These are phyloP conservation scores for Selenicereus undatus DNA, from an alignment of 148 eudicot species.

Conservation along the genomic window DNA sequence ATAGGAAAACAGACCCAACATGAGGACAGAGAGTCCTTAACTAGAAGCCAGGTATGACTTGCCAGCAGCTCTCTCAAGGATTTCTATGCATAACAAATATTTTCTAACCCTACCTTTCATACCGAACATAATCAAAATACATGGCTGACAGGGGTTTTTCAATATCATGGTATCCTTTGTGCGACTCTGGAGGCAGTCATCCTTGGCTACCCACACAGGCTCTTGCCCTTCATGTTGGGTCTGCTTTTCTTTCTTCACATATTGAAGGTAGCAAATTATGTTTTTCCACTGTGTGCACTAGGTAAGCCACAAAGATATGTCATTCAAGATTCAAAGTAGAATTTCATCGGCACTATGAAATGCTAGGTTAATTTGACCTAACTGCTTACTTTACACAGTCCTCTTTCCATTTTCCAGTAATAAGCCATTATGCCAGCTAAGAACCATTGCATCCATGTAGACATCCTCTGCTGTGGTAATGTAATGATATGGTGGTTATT, in stretches of 20 bases:
- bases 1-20: conserved; percentile 21
- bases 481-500: too few relatives aligned
- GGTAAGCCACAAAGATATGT: not conserved
- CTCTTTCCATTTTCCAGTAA: too few relatives aligned
- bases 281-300: not conserved
- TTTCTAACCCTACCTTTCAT: too few relatives aligned
- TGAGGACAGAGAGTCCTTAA: conserved; percentile 11
- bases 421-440: too few relatives aligned
- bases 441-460: too few relatives aligned
- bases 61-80: conserved; percentile 17
- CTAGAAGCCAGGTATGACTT: conserved; percentile 29
- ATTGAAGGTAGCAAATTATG: not conserved
- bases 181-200: conserved; percentile 18
- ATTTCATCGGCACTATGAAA: too few relatives aligned
- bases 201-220: conserved; percentile 24
- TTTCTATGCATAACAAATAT: not conserved
- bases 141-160: not conserved
- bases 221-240: conserved; percentile 22
- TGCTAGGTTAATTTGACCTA: too few relatives aligned
- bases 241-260: conserved; percentile 1
- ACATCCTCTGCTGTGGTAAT: too few relatives aligned
- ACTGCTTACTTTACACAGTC: too few relatives aligned
- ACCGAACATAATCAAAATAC: too few relatives aligned
- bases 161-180: not conserved
- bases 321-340: not conserved